Evolutionary conservation across 345 rosid genomes (phyloP).

Genomic region (Crucihimalaya himalaica): DNA sequence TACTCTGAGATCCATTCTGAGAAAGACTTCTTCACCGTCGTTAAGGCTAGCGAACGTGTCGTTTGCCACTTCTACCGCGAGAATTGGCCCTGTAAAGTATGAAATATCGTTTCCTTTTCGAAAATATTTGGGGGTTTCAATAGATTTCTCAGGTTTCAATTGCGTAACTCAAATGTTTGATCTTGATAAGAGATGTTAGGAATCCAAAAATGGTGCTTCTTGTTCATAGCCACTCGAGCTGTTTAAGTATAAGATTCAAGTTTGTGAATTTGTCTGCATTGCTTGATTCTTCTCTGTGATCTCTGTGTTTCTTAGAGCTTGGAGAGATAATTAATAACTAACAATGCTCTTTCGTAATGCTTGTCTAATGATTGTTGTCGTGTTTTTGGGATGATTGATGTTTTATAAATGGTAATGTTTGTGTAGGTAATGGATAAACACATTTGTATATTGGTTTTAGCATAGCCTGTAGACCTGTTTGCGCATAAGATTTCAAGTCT

Average conservation of each 20-base stretch:
- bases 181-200: background rate
- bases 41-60: slow-evolving; percentile 92
- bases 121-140: background rate
- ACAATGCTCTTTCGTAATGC: background rate
- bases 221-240: background rate
- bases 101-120: background rate
- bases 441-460: slow-evolving; percentile 54
- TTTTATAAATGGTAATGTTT: background rate
- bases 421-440: slow-evolving; percentile 96
- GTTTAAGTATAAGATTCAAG: background rate
- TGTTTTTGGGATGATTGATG: background rate
- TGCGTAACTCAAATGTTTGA: background rate
- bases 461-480: background rate
- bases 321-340: background rate
- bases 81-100: slow-evolving; percentile 98
- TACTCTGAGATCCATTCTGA: slow-evolving; percentile 81
- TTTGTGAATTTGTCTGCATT: background rate
- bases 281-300: background rate
- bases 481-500: background rate
- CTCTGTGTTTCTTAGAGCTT: background rate
- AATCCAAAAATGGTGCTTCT: background rate
- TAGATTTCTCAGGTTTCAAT: no score
- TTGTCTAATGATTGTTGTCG: background rate
- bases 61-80: slow-evolving; percentile 96
- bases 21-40: slow-evolving; percentile 83